Evolutionary conservation across 2,329 filamentous ascomycete species (phyloP), one percentile per base, ranked within the genome.

Genomic region (Penicillium sp.): DNA sequence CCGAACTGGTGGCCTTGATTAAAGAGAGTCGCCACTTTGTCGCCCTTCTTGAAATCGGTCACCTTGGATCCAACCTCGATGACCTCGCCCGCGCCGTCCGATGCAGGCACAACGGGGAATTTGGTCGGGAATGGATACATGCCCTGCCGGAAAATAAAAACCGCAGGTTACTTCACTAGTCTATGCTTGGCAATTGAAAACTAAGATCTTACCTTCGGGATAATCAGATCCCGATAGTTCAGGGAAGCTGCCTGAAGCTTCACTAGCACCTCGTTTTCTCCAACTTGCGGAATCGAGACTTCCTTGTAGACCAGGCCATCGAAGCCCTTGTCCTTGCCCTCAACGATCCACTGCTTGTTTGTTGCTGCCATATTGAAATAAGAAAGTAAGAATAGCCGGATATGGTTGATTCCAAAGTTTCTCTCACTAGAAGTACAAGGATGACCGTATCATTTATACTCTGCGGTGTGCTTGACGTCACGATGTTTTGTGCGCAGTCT

Each of bases 201-300:
- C 59, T 19, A 73, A n/a, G 7, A 16, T 3, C 80, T 48, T 72
- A 74, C 70, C 71, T 76, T 70, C 0, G 77, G 74, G 50, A 82
- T 80, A 16, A 75, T 71, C 9, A 82, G 63, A 31, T 82, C 80
- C 24, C 80, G 73, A 57, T 81, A 82, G 58, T 82, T 82, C 50
- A 83, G 67, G 13, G 78, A 79, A 0, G 77, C 80, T 4, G 75
- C 80, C n/a, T 77, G 66, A 1, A 82, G 79, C 73, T 88, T 89
- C 64, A 93, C 85, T 33, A 93, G 80, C 6, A 91, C 88, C 26
- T 93, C 86, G 59, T 84, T 83, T 53, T 91, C 88, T 47, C 88
- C 88, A 1, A 88, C 68, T 62, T 84, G 74, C 14, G 87, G 86
- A 3, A 90, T 68, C 1, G 80, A 66, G 0, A 75, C 79, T 48